Evolutionary conservation across 2,329 filamentous ascomycete genomes (phyloP), one percentile per base, ranked within the genome.

Genomic region (Xylariales sp.): DNA sequence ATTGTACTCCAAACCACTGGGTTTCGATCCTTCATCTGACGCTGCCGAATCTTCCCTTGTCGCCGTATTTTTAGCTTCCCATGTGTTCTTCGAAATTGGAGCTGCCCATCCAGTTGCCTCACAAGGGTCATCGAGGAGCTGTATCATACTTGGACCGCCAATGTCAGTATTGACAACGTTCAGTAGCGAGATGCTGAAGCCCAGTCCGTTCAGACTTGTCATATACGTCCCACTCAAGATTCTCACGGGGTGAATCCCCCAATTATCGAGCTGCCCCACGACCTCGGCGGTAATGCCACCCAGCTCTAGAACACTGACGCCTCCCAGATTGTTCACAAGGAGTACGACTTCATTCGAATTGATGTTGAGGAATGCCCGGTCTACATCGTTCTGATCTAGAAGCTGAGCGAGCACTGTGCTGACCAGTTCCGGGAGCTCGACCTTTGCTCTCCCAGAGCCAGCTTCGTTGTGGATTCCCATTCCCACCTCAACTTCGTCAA

Each of bases 381-480:
- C 84, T 53, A 74, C 66, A 58, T 89, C 86, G 22, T 59, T 63
- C 36, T 68, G 66, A 51, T 87, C 80, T 16, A 89, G 71, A 55
- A 87, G 73, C 63, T 87, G 82, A 40, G 68, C 65, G 31, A 90
- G 68, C 84, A 90, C 88, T 43, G 68, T 80, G 52, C 68, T 67
- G 20, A 83, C 74, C 20, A 83, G 64, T 45, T 66, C 66, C 10
- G 72, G 70, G 43, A 82, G 62, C 45, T 70, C 67, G n/a, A 74
- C 63, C 49, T 65, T 69, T 29, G 68, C 70, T 21, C 74, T 64
- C 5, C 69, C 71, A 4, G 71, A 80, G 3, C 78, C 78, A 0
- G 76, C 66, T 59, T 85, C 82, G 53, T 88, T 88, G 59, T 88
- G 84, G 51, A 88, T 88, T 10, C 85, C 85, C 84, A 88, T 88